Evolutionary conservation across 1,284 basidiomycete species (phyloP).

Genomic region (Heterobasidion irregulare): DNA sequence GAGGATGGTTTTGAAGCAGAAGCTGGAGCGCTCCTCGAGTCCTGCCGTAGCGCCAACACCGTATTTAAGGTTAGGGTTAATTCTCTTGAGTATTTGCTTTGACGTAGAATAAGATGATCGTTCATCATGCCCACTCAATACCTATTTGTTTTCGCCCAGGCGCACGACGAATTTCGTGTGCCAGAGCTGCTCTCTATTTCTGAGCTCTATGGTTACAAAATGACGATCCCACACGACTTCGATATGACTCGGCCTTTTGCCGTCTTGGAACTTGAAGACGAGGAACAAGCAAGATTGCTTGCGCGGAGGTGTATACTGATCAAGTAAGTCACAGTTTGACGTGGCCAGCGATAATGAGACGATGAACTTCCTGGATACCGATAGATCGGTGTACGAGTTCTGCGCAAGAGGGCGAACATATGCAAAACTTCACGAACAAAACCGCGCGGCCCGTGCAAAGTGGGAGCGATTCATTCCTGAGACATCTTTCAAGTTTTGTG

Average conservation of each 20-base stretch:
- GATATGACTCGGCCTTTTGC: constrained; percentile 68
- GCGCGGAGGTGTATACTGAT: constrained; percentile 78
- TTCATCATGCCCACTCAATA: constrained; percentile 35
- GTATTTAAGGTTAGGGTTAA: no score
- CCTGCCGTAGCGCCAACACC: no score
- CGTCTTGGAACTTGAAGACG: constrained; percentile 59
- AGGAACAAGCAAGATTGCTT: constrained; percentile 69
- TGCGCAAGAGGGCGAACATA: constrained; percentile 67
- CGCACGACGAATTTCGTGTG: constrained; percentile 72
- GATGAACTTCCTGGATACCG: constrained; percentile 3
- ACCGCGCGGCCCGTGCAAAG: constrained; percentile 34
- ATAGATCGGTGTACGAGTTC: constrained; percentile 70
- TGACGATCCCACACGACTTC: constrained; percentile 38
- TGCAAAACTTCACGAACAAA: constrained; percentile 58
- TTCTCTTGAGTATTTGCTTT: no score
- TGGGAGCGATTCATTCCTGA: constrained; percentile 58
- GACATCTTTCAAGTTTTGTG: constrained; percentile 77
- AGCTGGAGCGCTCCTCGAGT: no score
- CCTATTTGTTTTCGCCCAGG: constrained; percentile 73
- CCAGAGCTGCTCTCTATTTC: constrained; percentile 73
- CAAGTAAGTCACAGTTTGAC: constrained; percentile 42
- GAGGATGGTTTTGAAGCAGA: no score
- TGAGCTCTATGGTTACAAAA: constrained; percentile 53
- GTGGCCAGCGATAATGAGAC: constrained; percentile 1
- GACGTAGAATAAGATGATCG: no score